Base-by-base conservation (phyloP, 1,284 basidiomycete species). In the Leucoagaricus sp. region DNA sequence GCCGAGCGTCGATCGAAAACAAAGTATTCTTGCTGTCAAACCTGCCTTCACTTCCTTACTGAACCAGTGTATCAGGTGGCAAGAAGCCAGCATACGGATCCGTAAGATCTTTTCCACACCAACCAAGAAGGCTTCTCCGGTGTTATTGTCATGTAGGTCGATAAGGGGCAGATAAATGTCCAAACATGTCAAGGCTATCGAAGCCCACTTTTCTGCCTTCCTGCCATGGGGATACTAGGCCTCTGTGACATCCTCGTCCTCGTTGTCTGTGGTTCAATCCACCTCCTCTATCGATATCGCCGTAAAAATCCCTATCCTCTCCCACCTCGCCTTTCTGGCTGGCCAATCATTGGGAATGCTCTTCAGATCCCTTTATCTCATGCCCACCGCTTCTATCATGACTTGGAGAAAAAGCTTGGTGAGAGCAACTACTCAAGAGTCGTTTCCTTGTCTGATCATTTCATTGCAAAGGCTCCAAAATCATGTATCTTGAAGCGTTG, bases 171-270 rank as follows among this genome's bases (percentile, higher is more conserved):
- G n/a, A n/a, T n/a, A n/a, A n/a, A n/a, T n/a, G n/a, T n/a, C n/a
- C n/a, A n/a, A n/a, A n/a, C n/a, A n/a, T n/a, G n/a, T n/a, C n/a
- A n/a, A n/a, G n/a, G n/a, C n/a, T n/a, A n/a, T n/a, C n/a, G n/a
- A n/a, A n/a, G n/a, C n/a, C n/a, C n/a, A n/a, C n/a, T n/a, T n/a
- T n/a, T 41, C 17, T 15, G 15, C 15, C 7, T 2, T 41, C 38
- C 10, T 19, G 21, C 17, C 38, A 17, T 33, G 31, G 31, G 8
- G 31, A 33, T 33, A 33, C 8, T 33, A 13, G n/a, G n/a, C n/a
- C n/a, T 64, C n/a, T 33, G 64, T 61, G 31, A 65, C n/a, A 25
- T 15, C 8, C 23, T 52, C 19, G 19, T 13, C 17, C 5, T 41
- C 19, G 40, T 41, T 23, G 40, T 41, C 17, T 41, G n/a, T 12